Evolutionary conservation across 768 basidiomycete genomes (phyloP).

Genomic region (Hygrophorus russula): DNA sequence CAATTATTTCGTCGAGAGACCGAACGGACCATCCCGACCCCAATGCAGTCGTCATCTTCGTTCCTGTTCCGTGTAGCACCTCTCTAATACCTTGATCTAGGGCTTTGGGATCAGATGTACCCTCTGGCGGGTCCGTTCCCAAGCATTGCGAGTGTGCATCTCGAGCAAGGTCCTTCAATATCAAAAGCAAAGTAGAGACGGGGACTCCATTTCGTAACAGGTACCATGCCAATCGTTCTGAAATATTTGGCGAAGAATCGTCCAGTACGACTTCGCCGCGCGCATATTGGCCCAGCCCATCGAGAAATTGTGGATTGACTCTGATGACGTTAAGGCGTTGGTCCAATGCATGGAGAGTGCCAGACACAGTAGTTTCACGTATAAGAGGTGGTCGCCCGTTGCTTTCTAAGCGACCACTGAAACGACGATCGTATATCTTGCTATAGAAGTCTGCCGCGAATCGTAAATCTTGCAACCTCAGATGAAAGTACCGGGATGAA

Average conservation of each 20-base stretch:
- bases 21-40: constrained; percentile 67
- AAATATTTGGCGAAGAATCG: constrained; percentile 15
- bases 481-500: constrained; percentile 46
- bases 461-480: constrained; percentile 62
- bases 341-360: constrained; percentile 54
- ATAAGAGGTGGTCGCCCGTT: constrained; percentile 57
- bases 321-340: constrained; percentile 39
- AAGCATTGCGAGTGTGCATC: constrained; percentile 52
- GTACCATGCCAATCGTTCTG: constrained; percentile 56
- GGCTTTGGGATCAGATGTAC: constrained; percentile 25
- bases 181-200: constrained; percentile 50
- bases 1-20: constrained; percentile 56
- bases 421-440: constrained; percentile 61
- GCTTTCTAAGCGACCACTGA: constrained; percentile 61
- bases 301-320: constrained; percentile 25
- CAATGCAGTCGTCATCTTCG: constrained; percentile 60
- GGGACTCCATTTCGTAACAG: constrained; percentile 60
- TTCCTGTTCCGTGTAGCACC: constrained; percentile 78
- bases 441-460: constrained; percentile 71
- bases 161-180: constrained; percentile 49
- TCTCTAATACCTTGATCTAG: constrained; percentile 59
- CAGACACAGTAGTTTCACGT: constrained; percentile 60
- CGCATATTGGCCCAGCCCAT: constrained; percentile 41
- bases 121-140: constrained; percentile 37
- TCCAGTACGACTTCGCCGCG: constrained; percentile 32